These are phyloP conservation scores for Diaporthe sp. DNA, from an alignment of 2,329 filamentous ascomycete species.

Conservation along the genomic window DNA sequence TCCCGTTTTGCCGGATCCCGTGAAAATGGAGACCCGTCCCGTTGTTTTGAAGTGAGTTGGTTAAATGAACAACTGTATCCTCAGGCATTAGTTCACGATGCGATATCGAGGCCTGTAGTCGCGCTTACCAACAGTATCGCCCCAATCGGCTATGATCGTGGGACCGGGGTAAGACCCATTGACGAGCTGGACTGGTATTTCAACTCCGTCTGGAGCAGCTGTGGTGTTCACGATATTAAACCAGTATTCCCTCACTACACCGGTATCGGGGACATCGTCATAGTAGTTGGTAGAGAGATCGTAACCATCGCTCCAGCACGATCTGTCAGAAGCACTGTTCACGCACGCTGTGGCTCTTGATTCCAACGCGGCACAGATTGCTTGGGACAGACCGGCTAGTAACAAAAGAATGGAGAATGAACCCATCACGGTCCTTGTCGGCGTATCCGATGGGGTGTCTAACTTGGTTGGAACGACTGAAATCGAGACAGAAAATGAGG, in stretches of 20 bases:
- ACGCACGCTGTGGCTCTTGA: not conserved
- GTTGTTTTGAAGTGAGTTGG: slow-evolving; percentile 52
- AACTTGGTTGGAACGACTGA: not conserved
- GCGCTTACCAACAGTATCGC: slow-evolving; percentile 50
- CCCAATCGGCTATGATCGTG: slow-evolving; percentile 49
- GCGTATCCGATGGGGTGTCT: not conserved
- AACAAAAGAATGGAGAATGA: not conserved
- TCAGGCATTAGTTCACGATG: not conserved
- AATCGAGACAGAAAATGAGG: not conserved
- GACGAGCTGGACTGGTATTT: slow-evolving; percentile 53
- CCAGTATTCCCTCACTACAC: slow-evolving; percentile 57
- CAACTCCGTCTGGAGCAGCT: slow-evolving; percentile 55
- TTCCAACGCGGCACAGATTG: not conserved
- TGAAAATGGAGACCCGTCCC: slow-evolving; percentile 58
- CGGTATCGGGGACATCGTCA: slow-evolving; percentile 52
- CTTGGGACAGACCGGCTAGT: not conserved
- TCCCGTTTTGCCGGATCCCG: slow-evolving; percentile 53
- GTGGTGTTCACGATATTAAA: slow-evolving; percentile 48
- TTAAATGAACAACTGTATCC: slow-evolving; percentile 45
- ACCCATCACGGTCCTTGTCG: not conserved
- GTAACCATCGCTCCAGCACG: slow-evolving; percentile 47
- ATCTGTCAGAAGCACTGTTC: slow-evolving; percentile 7
- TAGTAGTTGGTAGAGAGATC: slow-evolving; percentile 55
- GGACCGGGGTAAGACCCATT: slow-evolving; percentile 45
- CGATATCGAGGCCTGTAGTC: not conserved